These are phyloP conservation scores for Panaeolus cyanescens DNA, from an alignment of 768 basidiomycete species.

Conservation along the genomic window DNA sequence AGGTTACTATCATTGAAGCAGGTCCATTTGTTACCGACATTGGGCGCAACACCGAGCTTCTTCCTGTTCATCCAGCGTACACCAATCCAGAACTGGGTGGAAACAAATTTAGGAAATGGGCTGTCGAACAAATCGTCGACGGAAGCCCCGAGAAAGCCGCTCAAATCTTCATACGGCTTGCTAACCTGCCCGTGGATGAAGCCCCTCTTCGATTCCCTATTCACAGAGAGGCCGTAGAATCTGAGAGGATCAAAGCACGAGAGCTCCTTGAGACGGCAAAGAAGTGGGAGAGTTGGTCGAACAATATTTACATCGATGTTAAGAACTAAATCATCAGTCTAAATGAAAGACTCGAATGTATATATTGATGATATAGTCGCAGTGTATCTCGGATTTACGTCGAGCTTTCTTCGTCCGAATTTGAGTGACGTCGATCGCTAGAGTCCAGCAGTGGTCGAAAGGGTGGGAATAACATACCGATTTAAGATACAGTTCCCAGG, in stretches of 20 bases:
- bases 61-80: constrained; percentile 21
- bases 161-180: background rate
- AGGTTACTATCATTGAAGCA: constrained; percentile 19
- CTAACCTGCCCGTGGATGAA: background rate
- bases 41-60: constrained; percentile 6
- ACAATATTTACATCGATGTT: background rate
- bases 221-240: background rate
- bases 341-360: too few species aligned
- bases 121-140: background rate
- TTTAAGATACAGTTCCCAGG: background rate
- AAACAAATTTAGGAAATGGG: background rate
- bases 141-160: background rate
- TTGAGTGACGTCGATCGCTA: background rate
- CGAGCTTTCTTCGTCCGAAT: background rate
- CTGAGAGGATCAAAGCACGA: background rate
- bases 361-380: too few species aligned
- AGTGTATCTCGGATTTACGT: background rate
- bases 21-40: constrained; percentile 19
- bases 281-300: constrained; percentile 1
- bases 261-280: background rate
- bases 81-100: constrained; percentile 10
- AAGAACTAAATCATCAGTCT: background rate
- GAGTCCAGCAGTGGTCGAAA: background rate
- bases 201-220: constrained; percentile 1
- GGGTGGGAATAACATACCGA: background rate